Evolutionary conservation across 23 red algal species (phyloP), one percentile per base, ranked within the genome.

Genomic region (Gracilaria vermiculophylla): DNA sequence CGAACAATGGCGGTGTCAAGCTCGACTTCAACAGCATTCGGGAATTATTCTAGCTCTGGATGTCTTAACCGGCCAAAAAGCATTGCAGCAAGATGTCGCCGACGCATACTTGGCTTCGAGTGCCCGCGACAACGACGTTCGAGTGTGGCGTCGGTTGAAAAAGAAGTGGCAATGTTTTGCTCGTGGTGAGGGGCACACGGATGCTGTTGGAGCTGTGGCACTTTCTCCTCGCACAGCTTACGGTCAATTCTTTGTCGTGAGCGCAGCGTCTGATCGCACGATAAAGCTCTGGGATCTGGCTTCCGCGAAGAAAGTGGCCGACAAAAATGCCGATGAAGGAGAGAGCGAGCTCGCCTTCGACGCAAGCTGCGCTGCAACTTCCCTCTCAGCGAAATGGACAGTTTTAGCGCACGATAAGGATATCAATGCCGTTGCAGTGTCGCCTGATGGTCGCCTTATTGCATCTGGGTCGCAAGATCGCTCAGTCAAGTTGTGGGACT

Each of bases 401-500:
- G 77, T 88, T 42, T 50, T 93, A 25, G 88, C 49, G 19, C 94
- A 97, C 82, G 83, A 92, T 32, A 92, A 92, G 70, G 94, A 97
- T 72, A 89, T 97, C 73, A 97, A 97, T 85, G 82, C 81, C 14
- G 88, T 97, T 5, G 89, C 75, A 16, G 78, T 97, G 24, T 93
- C 94, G 34, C 94, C 94, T 0, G 88, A 97, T 56, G 53, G 58
- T 29, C 56, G 71, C 24, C 44, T 88, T 37, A 69, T 97, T 41
- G 88, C 85, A 9, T 78, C 88, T 12, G 88, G 73, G 2, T 97
- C 94, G 20, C 87, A 92, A 72, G 94, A 97, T 65, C 72, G 91
- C 17, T 88, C 79, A 19, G 72, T 88, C 3, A 97, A 93, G 78
- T 33, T 97, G 57, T 97, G 94, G 94, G 80, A 78, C 39, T 58